A percentile compares a stretch with the other conserved stretches of the same genome.
Evolutionary conservation across 2,329 filamentous ascomycete species (phyloP).

Genomic region (Clonostachys rosea): DNA sequence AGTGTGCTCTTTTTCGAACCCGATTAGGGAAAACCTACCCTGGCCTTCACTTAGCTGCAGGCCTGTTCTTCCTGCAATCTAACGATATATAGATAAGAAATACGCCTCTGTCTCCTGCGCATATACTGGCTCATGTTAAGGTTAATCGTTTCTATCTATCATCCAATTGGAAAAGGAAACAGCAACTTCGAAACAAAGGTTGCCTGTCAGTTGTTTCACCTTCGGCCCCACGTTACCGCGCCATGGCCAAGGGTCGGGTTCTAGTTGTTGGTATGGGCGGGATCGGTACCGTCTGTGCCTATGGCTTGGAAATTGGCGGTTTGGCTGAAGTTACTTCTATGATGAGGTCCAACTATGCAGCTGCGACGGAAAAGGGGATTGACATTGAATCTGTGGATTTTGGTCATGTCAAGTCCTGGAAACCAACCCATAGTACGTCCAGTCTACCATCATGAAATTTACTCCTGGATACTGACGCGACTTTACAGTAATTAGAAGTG

Average conservation of each 20-base stretch:
- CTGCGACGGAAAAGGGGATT: constrained; percentile 42
- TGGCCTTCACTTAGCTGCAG: no score
- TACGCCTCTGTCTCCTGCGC: no score
- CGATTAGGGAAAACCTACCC: no score
- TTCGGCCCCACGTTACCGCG: no score
- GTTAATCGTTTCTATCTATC: no score
- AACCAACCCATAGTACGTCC: constrained; percentile 31
- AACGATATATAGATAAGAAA: no score
- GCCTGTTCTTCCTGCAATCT: no score
- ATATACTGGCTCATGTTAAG: no score
- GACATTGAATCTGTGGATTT: constrained; percentile 50
- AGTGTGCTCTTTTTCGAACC: no score
- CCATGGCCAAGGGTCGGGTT: constrained; percentile 20
- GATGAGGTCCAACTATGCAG: constrained; percentile 50
- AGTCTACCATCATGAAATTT: background rate
- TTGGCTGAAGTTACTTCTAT: constrained; percentile 47
- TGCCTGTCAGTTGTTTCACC: no score
- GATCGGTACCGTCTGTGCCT: constrained; percentile 50
- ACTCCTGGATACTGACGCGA: background rate
- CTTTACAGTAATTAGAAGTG: background rate
- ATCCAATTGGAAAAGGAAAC: no score
- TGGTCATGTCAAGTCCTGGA: constrained; percentile 41
- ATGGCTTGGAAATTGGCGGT: constrained; percentile 45
- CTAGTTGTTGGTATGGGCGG: constrained; percentile 51
- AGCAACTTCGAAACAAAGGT: no score